Evolutionary conservation across 345 rosid genomes (phyloP).

Genomic region (Eucalyptus marginata): DNA sequence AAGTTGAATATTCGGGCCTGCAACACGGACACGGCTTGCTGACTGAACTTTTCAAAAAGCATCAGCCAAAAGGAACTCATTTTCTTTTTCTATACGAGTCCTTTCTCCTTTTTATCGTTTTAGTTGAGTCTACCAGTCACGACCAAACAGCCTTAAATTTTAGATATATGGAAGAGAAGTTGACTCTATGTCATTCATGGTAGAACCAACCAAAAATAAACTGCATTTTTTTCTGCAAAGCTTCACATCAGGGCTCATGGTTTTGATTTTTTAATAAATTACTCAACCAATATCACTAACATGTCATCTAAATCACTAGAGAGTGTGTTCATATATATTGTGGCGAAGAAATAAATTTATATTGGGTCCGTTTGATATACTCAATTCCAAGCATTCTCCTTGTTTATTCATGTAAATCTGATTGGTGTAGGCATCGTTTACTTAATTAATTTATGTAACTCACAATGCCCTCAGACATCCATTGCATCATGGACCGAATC

Average conservation of each 20-base stretch:
- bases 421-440: not conserved
- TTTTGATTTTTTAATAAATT: not conserved
- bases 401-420: not conserved
- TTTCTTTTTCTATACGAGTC: not conserved
- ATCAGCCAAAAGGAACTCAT: not conserved
- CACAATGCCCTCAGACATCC: not conserved
- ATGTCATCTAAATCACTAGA: not conserved
- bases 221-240: not conserved
- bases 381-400: not conserved
- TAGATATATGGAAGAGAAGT: not conserved
- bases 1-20: not conserved
- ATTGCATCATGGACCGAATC: not conserved
- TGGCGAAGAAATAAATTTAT: not conserved
- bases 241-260: not conserved
- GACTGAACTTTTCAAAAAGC: not conserved
- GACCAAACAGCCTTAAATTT: not conserved
- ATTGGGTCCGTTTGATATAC: not conserved
- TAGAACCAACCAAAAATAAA: not conserved
- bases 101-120: not conserved
- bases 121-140: not conserved
- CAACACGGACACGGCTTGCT: not conserved
- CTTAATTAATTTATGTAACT: not conserved
- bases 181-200: not conserved
- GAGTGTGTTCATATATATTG: not conserved
- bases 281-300: not conserved